Evolutionary conservation across 108 stramenopile species (phyloP).

Genomic region (Cylindrotheca fusiformis): DNA sequence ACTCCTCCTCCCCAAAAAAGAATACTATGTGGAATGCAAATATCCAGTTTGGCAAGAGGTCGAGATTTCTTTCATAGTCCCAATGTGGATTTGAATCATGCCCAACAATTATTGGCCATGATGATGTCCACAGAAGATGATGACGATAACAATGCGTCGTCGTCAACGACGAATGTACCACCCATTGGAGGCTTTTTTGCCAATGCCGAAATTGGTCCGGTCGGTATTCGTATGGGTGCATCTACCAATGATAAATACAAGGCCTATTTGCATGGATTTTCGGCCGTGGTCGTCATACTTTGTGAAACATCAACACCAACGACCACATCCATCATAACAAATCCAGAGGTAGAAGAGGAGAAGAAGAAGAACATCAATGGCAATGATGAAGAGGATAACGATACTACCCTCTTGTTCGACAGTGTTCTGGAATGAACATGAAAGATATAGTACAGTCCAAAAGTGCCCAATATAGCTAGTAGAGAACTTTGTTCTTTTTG

Average conservation of each 20-base stretch:
- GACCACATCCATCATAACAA: too few species aligned
- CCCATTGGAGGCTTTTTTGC: slow-evolving; percentile 35
- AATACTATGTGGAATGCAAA: slow-evolving; percentile 26
- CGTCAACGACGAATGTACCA: background rate
- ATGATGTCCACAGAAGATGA: background rate
- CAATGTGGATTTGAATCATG: slow-evolving; percentile 28
- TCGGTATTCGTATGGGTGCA: slow-evolving; percentile 20
- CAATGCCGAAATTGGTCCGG: slow-evolving; percentile 33
- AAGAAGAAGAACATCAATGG: too few species aligned
- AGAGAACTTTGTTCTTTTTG: too few species aligned
- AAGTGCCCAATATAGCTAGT: too few species aligned
- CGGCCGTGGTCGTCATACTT: slow-evolving; percentile 24
- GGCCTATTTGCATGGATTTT: slow-evolving; percentile 26
- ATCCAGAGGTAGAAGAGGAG: too few species aligned
- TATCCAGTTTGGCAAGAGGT: slow-evolving; percentile 32
- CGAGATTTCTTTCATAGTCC: slow-evolving; percentile 16
- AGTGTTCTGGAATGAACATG: too few species aligned
- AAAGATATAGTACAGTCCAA: too few species aligned
- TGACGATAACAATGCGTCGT: background rate
- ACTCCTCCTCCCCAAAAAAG: background rate
- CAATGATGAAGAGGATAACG: too few species aligned
- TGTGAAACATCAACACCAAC: slow-evolving; percentile 18
- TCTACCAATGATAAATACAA: background rate
- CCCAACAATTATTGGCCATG: background rate
- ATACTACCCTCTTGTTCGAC: too few species aligned